phyloP scores from a whole-genome alignment of 331 rosid genomes.

The Dryas integrifolia region DNA sequence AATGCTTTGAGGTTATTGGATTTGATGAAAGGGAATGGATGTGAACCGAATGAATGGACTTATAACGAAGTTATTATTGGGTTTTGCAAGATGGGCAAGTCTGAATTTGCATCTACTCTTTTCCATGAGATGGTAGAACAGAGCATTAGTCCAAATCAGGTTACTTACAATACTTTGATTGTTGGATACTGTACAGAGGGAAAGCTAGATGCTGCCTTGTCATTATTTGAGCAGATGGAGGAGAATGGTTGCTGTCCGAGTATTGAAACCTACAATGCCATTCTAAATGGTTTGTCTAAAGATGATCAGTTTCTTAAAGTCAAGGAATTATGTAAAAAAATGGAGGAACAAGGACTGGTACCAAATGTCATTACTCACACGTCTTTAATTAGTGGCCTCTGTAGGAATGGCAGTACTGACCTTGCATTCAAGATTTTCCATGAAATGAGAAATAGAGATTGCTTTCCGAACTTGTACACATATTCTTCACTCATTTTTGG shows the following conservation, averaged over 20 bases:
- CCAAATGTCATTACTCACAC: conserved; percentile 44
- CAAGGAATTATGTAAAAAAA: conserved; percentile 19
- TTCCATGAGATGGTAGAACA: conserved; percentile 38
- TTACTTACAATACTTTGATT: conserved; percentile 39
- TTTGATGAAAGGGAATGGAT: conserved; percentile 42
- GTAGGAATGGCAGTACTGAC: conserved; percentile 36
- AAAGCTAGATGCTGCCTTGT: conserved; percentile 30
- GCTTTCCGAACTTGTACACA: conserved; percentile 40
- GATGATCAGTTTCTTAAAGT: conserved; percentile 29
- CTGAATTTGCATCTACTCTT: conserved; percentile 26
- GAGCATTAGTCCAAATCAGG: conserved; percentile 35
- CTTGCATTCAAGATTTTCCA: conserved; percentile 37
- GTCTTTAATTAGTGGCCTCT: conserved; percentile 41
- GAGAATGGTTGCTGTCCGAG: conserved; percentile 33
- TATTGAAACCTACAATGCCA: conserved; percentile 40
- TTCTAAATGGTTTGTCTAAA: conserved; percentile 37
- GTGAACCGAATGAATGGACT: conserved; percentile 40
- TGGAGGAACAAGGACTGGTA: conserved; percentile 35
- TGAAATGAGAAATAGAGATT: conserved; percentile 40
- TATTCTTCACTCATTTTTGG: conserved; percentile 46
- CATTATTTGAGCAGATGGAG: conserved; percentile 36
- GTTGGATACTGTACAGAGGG: conserved; percentile 32
- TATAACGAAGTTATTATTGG: conserved; percentile 39
- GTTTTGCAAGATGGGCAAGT: conserved; percentile 28
- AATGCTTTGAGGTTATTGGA: conserved; percentile 38